Percentiles rank a stretch among this genome's conserved stretches.
These are phyloP conservation scores for Plasmodium knowlesi DNA, from an alignment of 169 alveolate species.

Conservation along the genomic window DNA sequence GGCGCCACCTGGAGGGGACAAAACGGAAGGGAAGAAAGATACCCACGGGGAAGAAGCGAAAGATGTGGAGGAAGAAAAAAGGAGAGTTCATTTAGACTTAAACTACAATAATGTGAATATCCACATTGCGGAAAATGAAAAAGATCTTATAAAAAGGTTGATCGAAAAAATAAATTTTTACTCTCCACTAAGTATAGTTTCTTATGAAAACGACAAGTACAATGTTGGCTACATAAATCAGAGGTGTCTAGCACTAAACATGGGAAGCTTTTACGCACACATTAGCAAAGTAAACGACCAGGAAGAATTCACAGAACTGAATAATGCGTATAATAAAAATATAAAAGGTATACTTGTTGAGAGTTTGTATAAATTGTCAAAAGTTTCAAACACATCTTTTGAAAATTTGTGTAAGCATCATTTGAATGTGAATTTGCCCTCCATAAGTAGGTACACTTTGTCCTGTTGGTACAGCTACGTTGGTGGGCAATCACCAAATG, in stretches of 20 bases:
- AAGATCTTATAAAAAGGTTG: constrained; percentile 26
- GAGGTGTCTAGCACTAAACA: constrained; percentile 45
- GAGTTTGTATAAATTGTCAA: constrained; percentile 42
- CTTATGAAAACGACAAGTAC: constrained; percentile 63
- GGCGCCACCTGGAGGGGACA: neutral
- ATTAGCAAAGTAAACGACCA: constrained; percentile 57
- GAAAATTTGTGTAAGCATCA: constrained; percentile 63
- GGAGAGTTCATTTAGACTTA: neutral
- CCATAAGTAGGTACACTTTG: constrained; percentile 23
- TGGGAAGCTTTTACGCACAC: constrained; percentile 34
- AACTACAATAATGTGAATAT: constrained; percentile 11
- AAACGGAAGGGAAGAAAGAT: neutral
- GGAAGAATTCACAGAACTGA: constrained; percentile 2
- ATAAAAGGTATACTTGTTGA: constrained; percentile 63
- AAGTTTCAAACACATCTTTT: constrained; percentile 23
- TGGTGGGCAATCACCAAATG: neutral
- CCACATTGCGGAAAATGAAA: constrained; percentile 56
- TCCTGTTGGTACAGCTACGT: constrained; percentile 40
- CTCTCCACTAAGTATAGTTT: constrained; percentile 52
- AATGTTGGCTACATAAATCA: constrained; percentile 55
- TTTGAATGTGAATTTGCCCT: constrained; percentile 38
- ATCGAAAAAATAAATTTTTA: constrained; percentile 30
- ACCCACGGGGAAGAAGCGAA: neutral
- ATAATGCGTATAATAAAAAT: constrained; percentile 58
- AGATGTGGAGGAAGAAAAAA: neutral